Conservation (phyloP, 441 rosid genomes). For the Bruguiera hainesii region DNA sequence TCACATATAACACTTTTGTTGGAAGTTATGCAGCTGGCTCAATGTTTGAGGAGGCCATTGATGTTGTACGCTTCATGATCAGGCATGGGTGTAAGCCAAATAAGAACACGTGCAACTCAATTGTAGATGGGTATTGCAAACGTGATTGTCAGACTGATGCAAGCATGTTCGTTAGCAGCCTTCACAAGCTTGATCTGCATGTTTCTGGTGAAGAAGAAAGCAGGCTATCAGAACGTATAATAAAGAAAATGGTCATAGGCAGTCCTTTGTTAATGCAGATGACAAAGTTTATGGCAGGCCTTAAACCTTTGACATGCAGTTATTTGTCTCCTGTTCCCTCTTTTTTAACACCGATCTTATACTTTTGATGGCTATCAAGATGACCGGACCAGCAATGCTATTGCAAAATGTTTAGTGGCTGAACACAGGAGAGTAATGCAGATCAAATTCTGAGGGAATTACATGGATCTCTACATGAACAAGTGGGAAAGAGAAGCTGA, state of each 20-base stretch:
- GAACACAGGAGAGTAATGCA: not conserved
- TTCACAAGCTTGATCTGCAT: constrained; percentile 59
- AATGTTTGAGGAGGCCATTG: constrained; percentile 72
- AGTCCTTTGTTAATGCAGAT: not conserved
- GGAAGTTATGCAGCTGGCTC: constrained; percentile 83
- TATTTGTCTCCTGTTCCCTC: not conserved
- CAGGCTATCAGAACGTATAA: constrained; percentile 58
- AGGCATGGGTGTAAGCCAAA: constrained; percentile 68
- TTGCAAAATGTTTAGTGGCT: not conserved
- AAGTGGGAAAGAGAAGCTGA: constrained; percentile 8
- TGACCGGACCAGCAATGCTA: constrained; percentile 3
- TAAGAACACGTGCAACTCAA: constrained; percentile 70
- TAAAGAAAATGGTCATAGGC: constrained; percentile 49
- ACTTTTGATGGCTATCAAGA: constrained; percentile 11
- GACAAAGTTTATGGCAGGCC: not conserved
- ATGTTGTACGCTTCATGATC: constrained; percentile 70
- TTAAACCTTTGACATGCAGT: not conserved
- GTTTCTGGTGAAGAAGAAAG: constrained; percentile 43
- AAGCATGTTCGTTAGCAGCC: constrained; percentile 44
- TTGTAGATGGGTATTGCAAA: constrained; percentile 84
- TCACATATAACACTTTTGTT: constrained; percentile 82
- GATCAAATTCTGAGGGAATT: not conserved
- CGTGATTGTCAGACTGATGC: constrained; percentile 60
- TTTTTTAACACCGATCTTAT: not conserved
- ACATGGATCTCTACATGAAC: not conserved